Evolutionary conservation across 306 rosid genomes (phyloP).

Genomic region (Urtica urens): DNA sequence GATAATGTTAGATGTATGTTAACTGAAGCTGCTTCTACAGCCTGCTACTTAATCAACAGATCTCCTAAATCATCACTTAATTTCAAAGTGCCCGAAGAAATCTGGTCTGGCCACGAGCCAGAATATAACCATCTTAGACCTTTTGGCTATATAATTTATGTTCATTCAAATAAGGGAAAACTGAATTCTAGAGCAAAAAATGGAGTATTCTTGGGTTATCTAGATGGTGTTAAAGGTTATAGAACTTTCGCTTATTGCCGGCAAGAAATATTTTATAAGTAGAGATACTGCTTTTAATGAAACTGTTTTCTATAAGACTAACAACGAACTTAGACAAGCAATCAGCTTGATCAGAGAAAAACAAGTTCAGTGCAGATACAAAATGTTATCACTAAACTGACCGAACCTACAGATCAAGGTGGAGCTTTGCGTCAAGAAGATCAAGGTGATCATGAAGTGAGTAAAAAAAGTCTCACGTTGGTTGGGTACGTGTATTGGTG

Average conservation of each 20-base stretch:
- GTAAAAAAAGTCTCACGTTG: too few species aligned
- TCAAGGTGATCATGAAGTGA: too few species aligned
- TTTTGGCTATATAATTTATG: too few species aligned
- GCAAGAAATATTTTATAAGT: background rate
- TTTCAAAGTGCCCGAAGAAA: background rate
- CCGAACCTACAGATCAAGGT: too few species aligned
- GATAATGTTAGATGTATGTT: background rate
- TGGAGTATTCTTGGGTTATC: background rate
- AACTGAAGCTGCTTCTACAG: background rate
- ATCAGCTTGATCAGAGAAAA: too few species aligned
- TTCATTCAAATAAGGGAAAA: background rate
- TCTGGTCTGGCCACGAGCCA: too few species aligned
- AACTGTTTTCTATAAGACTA: background rate
- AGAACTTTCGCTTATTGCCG: background rate
- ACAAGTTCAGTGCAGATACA: background rate
- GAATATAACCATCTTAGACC: too few species aligned
- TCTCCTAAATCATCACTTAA: background rate
- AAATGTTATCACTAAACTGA: background rate
- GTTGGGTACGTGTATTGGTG: too few species aligned
- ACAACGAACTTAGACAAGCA: background rate
- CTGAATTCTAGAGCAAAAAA: background rate
- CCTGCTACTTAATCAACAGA: background rate
- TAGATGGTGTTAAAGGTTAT: background rate
- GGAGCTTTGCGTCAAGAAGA: too few species aligned
- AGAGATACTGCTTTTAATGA: background rate